A percentile compares a stretch with the other conserved stretches of the same genome.
phyloP scores from a whole-genome alignment of 345 rosid species.

The Linum usitatissimum region DNA sequence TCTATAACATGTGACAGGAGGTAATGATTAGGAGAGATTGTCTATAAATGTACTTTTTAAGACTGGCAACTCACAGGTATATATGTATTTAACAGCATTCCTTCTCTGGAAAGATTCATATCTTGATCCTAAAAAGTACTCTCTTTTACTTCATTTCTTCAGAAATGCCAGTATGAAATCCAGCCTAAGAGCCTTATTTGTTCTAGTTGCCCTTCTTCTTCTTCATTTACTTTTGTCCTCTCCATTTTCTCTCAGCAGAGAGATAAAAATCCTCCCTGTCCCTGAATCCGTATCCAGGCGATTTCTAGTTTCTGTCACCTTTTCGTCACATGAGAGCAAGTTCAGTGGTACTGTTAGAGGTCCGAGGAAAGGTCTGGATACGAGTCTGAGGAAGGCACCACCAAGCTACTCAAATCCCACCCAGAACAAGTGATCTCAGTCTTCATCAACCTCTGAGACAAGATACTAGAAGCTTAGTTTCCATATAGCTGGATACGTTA shows the following conservation, averaged over 20 bases:
- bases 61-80: slow-evolving; percentile 6
- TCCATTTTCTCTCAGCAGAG: slow-evolving; percentile 11
- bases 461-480: slow-evolving; percentile 5
- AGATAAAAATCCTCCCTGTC: slow-evolving; percentile 14
- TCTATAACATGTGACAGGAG: background rate
- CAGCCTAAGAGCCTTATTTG: slow-evolving; percentile 12
- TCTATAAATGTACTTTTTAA: background rate
- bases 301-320: slow-evolving; percentile 24
- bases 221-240: slow-evolving; percentile 18
- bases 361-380: slow-evolving; percentile 26
- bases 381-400: slow-evolving; percentile 38
- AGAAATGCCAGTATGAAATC: slow-evolving; percentile 15
- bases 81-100: slow-evolving; percentile 11
- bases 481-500: background rate
- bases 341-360: slow-evolving; percentile 14
- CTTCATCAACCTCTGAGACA: slow-evolving; percentile 7
- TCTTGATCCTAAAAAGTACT: background rate
- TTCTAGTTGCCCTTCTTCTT: slow-evolving; percentile 18
- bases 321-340: slow-evolving; percentile 19
- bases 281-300: slow-evolving; percentile 25
- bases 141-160: slow-evolving; percentile 3
- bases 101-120: slow-evolving; percentile 7
- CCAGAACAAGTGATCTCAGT: slow-evolving; percentile 32
- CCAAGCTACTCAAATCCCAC: slow-evolving; percentile 42
- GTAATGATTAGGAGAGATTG: slow-evolving; percentile 2